phyloP scores from a whole-genome alignment of 768 basidiomycete species.

The Boletus speciosus region DNA sequence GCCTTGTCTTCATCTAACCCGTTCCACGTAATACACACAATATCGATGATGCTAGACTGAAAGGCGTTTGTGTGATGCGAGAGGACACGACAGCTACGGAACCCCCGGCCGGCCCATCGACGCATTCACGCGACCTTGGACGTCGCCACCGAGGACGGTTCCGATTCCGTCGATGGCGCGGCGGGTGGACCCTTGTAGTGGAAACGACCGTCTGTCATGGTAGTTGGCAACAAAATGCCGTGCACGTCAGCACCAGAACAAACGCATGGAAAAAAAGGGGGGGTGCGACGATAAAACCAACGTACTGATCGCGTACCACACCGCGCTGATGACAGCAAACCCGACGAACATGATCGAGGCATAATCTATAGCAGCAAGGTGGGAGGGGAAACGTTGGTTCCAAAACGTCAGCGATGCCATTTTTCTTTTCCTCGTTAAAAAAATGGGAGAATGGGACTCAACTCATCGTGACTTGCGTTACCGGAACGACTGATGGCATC shows the following conservation, averaged over 20 bases:
- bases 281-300: too few relatives aligned
- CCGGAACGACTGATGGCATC: conserved; percentile 63
- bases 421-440: too few relatives aligned
- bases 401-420: not conserved
- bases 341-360: conserved; percentile 66
- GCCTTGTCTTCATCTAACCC: too few relatives aligned
- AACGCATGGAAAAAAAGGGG: too few relatives aligned
- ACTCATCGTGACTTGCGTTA: conserved; percentile 49
- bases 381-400: not conserved
- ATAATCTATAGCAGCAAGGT: conserved; percentile 43
- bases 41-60: too few relatives aligned
- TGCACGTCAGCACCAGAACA: conserved; percentile 21
- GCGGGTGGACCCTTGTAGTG: conserved; percentile 45
- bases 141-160: not conserved
- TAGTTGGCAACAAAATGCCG: too few relatives aligned
- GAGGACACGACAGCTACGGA: too few relatives aligned
- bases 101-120: too few relatives aligned
- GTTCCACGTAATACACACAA: too few relatives aligned
- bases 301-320: conserved; percentile 58
- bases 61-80: too few relatives aligned
- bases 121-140: conserved; percentile 10
- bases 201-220: conserved; percentile 37
- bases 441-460: not conserved
- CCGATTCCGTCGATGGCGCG: conserved; percentile 20
- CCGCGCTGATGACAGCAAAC: conserved; percentile 52